Base-by-base conservation (phyloP, 1,284 basidiomycete genomes). In the Bjerkandera adusta region DNA sequence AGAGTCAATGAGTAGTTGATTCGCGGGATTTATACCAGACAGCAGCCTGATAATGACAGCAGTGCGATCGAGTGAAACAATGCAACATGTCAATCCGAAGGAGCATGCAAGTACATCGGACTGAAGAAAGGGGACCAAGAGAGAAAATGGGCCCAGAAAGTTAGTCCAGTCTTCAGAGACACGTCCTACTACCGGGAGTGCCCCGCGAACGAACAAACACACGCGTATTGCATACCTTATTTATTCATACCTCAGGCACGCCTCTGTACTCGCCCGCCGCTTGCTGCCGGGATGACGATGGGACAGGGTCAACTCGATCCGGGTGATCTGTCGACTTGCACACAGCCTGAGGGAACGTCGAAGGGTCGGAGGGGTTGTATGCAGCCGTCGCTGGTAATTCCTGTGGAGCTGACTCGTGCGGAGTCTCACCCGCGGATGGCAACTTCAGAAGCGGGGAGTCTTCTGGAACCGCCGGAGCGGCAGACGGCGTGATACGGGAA, bases 201-300 rank as follows among this genome's bases (percentile, higher is more conserved):
- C n/a, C n/a, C n/a, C n/a, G n/a, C n/a, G n/a, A n/a, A n/a, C n/a
- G n/a, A n/a, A n/a, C n/a, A n/a, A n/a, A n/a, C 27, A 21, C 10
- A 15, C 42, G n/a, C n/a, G n/a, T n/a, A n/a, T n/a, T n/a, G n/a
- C n/a, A n/a, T n/a, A n/a, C n/a, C n/a, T n/a, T n/a, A n/a, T n/a
- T n/a, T n/a, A n/a, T n/a, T 25, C 26, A 49, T 16, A 49, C 41
- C 47, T 49, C 47, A n/a, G 47, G 36, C 22, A 41, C 47, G 20
- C 47, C 47, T 13, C 34, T 49, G 40, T 49, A 49, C 36, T 43
- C 24, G 8, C 42, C 47, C 20, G 37, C n/a, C n/a, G n/a, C 22
- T 22, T 35, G 39, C 6, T 42, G 38, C 5, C 32, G 22, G 16
- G 8, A 26, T 5, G 33, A 21, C 3, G n/a, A 21, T 21, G 10